Conservation (phyloP, 2,329 filamentous ascomycete species). For the Nemania abortiva region DNA sequence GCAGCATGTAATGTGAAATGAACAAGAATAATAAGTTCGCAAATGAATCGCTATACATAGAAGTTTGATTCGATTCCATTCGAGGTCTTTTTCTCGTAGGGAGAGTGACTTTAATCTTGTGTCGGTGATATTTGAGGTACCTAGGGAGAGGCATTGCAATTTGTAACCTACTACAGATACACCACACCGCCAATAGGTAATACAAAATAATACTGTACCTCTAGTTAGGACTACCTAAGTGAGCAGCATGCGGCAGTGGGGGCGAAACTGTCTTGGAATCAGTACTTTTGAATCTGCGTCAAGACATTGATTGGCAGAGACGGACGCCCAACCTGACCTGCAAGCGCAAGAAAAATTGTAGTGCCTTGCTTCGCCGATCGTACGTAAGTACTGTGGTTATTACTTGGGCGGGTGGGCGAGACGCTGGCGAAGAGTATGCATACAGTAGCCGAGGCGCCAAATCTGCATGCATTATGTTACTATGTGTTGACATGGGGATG, state of each 20-base stretch:
- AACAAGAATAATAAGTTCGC: not conserved
- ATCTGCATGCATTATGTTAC: not conserved
- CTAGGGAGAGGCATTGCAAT: no score
- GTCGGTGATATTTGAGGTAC: no score
- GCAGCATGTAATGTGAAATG: not conserved
- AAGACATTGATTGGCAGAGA: not conserved
- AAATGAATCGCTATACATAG: not conserved
- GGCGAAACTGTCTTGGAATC: no score
- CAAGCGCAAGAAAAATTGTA: not conserved
- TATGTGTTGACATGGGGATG: not conserved
- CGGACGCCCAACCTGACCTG: not conserved
- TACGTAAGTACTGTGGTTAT: not conserved
- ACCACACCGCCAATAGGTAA: no score
- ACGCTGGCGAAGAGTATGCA: slow-evolving; percentile 24
- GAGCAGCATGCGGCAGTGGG: no score
- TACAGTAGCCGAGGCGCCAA: not conserved
- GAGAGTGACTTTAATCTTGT: no score
- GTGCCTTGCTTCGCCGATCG: not conserved
- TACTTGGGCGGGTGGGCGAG: slow-evolving; percentile 23
- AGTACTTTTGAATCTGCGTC: not conserved
- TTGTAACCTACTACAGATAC: no score
- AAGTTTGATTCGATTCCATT: no score
- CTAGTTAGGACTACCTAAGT: no score
- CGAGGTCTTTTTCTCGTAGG: no score
- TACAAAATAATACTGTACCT: no score